A percentile compares a stretch with the other conserved stretches of the same genome.
These are phyloP conservation scores for Epichloe festucae DNA, from an alignment of 2,329 filamentous ascomycete genomes.

Conservation along the genomic window DNA sequence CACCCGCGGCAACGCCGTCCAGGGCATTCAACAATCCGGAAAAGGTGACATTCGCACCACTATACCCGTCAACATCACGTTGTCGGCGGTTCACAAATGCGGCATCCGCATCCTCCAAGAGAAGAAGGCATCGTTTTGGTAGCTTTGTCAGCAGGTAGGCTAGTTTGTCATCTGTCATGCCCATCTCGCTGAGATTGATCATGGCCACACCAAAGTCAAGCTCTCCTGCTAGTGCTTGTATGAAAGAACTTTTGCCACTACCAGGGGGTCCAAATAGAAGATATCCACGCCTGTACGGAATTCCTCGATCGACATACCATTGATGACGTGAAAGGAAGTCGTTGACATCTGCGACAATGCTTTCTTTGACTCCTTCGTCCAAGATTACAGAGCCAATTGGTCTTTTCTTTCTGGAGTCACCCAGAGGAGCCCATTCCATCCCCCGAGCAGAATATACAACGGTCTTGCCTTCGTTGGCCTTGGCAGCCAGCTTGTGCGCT, in stretches of 20 bases:
- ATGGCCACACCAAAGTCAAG: conserved; percentile 88
- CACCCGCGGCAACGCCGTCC: conserved; percentile 87
- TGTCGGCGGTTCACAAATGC: conserved; percentile 75
- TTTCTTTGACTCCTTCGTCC: conserved; percentile 70
- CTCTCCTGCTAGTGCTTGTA: conserved; percentile 86
- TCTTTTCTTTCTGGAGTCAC: conserved; percentile 72
- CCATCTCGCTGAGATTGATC: conserved; percentile 79
- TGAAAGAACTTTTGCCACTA: conserved; percentile 90
- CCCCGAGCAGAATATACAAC: conserved; percentile 74
- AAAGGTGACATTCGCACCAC: conserved; percentile 81
- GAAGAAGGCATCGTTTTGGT: conserved; percentile 65
- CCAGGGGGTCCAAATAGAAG: conserved; percentile 86
- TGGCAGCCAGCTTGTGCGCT: conserved; percentile 66
- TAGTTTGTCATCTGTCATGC: conserved; percentile 78
- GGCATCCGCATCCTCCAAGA: conserved; percentile 85
- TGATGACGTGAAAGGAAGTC: conserved; percentile 68
- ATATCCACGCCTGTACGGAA: conserved; percentile 83
- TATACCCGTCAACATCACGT: conserved; percentile 69
- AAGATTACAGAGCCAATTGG: conserved; percentile 81
- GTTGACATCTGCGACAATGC: conserved; percentile 65
- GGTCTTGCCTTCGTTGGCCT: conserved; percentile 82
- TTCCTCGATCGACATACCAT: conserved; percentile 92
- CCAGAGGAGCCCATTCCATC: conserved; percentile 74
- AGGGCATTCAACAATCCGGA: conserved; percentile 77
- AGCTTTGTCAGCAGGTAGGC: conserved; percentile 78